Percentiles rank a stretch among this genome's conserved stretches.
Conservation (phyloP, 2,329 filamentous ascomycete genomes). For the Microcyclospora pomicola region DNA sequence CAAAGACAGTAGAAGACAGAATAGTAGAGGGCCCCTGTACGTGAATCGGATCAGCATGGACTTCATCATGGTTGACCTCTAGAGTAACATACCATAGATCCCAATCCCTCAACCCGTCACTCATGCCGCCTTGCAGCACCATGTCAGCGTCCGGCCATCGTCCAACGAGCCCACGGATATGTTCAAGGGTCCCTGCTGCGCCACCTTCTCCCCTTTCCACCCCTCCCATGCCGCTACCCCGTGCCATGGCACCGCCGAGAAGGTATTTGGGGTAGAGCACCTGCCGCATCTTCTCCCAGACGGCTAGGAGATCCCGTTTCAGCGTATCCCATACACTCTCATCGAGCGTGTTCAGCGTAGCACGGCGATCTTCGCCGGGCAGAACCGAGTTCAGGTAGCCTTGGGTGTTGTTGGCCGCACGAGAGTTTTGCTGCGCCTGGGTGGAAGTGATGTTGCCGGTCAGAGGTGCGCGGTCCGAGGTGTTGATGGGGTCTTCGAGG, state of each 20-base stretch:
- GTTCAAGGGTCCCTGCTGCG: slow-evolving; percentile 30
- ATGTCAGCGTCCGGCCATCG: slow-evolving; percentile 56
- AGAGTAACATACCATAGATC: slow-evolving; percentile 58
- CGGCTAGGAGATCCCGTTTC: slow-evolving; percentile 74
- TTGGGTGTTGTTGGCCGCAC: slow-evolving; percentile 49
- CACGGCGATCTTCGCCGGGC: slow-evolving; percentile 80
- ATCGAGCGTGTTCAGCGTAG: slow-evolving; percentile 86
- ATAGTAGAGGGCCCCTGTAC: slow-evolving; percentile 71
- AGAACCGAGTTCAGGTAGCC: slow-evolving; percentile 80
- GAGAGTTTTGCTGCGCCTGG: slow-evolving; percentile 42
- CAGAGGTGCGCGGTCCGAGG: slow-evolving; percentile 63
- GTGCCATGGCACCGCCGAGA: slow-evolving; percentile 51
- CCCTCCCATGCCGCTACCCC: slow-evolving; percentile 42
- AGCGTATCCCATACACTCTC: slow-evolving; percentile 97
- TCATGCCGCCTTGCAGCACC: slow-evolving; percentile 60
- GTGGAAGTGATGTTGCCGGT: slow-evolving; percentile 57
- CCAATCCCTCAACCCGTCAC: slow-evolving; percentile 84
- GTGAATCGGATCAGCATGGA: slow-evolving; percentile 9
- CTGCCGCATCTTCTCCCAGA: slow-evolving; percentile 97
- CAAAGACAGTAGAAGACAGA: slow-evolving; percentile 78
- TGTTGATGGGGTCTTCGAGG: slow-evolving; percentile 72
- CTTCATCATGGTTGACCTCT: not conserved
- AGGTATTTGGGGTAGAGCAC: slow-evolving; percentile 94
- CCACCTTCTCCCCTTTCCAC: slow-evolving; percentile 43
- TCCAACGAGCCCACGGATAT: slow-evolving; percentile 42